Conservation (phyloP, 208 protist genomes). For the Leishmania aethiopica region DNA sequence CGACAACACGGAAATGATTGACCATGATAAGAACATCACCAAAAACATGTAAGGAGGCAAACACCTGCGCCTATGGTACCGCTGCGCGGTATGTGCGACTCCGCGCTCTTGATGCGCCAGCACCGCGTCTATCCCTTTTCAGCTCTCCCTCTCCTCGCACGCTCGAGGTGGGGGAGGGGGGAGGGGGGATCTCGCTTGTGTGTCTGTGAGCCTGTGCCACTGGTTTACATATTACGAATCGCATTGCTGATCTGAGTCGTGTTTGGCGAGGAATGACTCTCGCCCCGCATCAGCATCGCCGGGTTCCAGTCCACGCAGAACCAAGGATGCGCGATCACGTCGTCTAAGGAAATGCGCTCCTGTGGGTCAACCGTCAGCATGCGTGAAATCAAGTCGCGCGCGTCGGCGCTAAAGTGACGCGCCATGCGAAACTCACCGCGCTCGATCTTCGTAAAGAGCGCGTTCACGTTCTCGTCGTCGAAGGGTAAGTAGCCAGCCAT, state of each 20-base stretch:
- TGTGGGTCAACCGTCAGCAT: conserved; percentile 87
- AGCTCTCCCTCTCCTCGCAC: neutral
- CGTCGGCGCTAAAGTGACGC: conserved; percentile 66
- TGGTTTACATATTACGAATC: conserved; percentile 43
- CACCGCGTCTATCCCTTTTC: neutral
- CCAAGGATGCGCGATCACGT: conserved; percentile 90
- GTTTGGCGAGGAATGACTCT: conserved; percentile 19
- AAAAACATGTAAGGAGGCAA: conserved; percentile 5
- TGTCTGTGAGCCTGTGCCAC: neutral
- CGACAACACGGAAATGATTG: neutral
- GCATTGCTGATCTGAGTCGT: conserved; percentile 36
- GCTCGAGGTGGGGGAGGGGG: too few relatives aligned
- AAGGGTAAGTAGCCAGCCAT: conserved; percentile 93
- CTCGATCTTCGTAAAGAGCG: conserved; percentile 93
- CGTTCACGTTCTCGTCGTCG: conserved; percentile 88
- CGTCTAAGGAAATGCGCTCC: conserved; percentile 81
- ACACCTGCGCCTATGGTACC: neutral
- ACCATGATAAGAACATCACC: conserved; percentile 5
- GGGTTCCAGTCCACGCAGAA: conserved; percentile 79
- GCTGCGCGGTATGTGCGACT: conserved; percentile 2
- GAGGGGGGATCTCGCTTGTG: neutral
- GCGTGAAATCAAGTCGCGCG: conserved; percentile 63
- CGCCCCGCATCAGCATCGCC: conserved; percentile 29
- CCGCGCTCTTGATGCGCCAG: neutral
- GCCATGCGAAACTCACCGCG: conserved; percentile 85